These are phyloP conservation scores for Hypomyces rosellus DNA, from an alignment of 2,329 filamentous ascomycete species.

Conservation along the genomic window DNA sequence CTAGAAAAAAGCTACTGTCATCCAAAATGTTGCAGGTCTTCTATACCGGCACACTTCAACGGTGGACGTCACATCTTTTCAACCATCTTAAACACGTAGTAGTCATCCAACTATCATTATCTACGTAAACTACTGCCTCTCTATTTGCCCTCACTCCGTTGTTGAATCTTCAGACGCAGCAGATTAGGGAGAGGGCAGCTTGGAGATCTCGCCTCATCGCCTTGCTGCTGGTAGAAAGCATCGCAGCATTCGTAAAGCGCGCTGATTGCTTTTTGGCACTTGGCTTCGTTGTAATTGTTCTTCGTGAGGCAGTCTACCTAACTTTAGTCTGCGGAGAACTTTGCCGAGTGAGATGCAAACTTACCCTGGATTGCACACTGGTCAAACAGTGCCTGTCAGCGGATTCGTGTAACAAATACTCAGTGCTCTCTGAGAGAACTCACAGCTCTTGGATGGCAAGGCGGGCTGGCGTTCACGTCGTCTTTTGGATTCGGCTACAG, in stretches of 20 bases:
- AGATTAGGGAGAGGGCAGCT: slow-evolving; percentile 82
- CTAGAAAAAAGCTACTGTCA: slow-evolving; percentile 75
- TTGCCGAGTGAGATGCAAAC: background rate
- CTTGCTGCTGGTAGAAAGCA: slow-evolving; percentile 73
- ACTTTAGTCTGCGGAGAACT: background rate
- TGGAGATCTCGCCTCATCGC: slow-evolving; percentile 66
- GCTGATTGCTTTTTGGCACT: slow-evolving; percentile 70
- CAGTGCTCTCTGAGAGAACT: slow-evolving; percentile 24
- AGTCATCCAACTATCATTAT: slow-evolving; percentile 2
- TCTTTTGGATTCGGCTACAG: slow-evolving; percentile 44
- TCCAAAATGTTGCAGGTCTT: slow-evolving; percentile 58
- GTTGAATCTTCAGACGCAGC: slow-evolving; percentile 78
- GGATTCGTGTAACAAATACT: background rate
- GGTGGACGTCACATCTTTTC: slow-evolving; percentile 39
- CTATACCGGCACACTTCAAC: slow-evolving; percentile 35
- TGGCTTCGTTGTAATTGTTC: slow-evolving; percentile 79
- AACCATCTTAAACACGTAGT: background rate
- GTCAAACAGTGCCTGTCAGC: background rate
- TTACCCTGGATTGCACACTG: slow-evolving; percentile 87
- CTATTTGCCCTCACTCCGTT: slow-evolving; percentile 44
- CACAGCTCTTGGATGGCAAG: slow-evolving; percentile 81
- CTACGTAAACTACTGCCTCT: background rate
- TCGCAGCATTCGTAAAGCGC: slow-evolving; percentile 92
- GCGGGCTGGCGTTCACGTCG: slow-evolving; percentile 66
- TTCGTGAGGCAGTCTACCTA: slow-evolving; percentile 72